Evolutionary conservation across 2,329 filamentous ascomycete species (phyloP).

Genomic region (Ascochyta viciae-villosae): DNA sequence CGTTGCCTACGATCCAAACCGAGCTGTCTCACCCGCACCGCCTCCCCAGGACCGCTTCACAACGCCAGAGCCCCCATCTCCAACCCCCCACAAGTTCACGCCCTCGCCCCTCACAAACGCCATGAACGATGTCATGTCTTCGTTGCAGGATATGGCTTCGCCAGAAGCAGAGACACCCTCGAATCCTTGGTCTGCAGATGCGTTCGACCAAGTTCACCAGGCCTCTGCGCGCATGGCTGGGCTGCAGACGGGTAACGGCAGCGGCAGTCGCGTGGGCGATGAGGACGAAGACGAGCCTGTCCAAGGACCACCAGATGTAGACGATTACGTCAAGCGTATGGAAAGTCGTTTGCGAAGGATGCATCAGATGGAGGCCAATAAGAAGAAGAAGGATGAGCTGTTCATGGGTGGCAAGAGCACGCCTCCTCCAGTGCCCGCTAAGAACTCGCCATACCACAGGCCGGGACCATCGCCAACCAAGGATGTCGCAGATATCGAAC

Average conservation of each 20-base stretch:
- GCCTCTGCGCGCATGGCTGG: conserved; percentile 50
- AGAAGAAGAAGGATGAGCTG: conserved; percentile 55
- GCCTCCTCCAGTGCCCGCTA: conserved; percentile 69
- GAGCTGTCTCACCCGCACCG: conserved; percentile 44
- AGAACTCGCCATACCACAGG: conserved; percentile 54
- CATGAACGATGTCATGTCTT: conserved; percentile 98
- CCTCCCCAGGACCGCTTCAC: conserved; percentile 53
- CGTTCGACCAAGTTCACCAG: conserved; percentile 69
- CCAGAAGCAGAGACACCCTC: conserved; percentile 63
- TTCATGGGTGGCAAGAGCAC: conserved; percentile 56
- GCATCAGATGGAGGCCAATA: conserved; percentile 58
- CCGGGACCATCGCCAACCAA: conserved; percentile 49
- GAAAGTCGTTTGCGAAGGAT: conserved; percentile 78
- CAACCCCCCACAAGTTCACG: conserved; percentile 57
- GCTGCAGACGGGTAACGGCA: conserved; percentile 76
- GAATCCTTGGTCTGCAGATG: conserved; percentile 90
- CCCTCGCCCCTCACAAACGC: conserved; percentile 91
- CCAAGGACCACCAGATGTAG: conserved; percentile 72
- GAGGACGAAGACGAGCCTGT: conserved; percentile 63
- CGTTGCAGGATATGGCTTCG: conserved; percentile 82
- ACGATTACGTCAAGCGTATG: conserved; percentile 91
- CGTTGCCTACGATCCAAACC: conserved; percentile 58
- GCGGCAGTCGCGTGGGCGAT: conserved; percentile 56
- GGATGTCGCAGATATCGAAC: conserved; percentile 34
- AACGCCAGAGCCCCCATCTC: conserved; percentile 73